Evolutionary conservation across 2,329 filamentous ascomycete species (phyloP).

Genomic region (Penicillium vulpinum): DNA sequence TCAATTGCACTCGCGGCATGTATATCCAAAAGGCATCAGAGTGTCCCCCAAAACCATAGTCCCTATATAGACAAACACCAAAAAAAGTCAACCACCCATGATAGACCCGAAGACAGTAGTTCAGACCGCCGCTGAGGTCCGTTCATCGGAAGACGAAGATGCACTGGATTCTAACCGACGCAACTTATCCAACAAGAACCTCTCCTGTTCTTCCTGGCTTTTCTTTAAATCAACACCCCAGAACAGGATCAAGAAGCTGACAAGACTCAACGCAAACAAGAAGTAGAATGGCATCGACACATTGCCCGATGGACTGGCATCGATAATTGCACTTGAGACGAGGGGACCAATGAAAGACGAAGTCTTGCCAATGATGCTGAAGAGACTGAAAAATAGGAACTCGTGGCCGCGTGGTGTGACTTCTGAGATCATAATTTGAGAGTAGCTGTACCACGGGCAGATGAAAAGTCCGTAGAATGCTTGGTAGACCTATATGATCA

Average conservation of each 20-base stretch:
- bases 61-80: background rate
- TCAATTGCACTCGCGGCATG: too few species aligned
- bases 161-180: slow-evolving; percentile 10
- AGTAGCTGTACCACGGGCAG: slow-evolving; percentile 70
- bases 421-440: slow-evolving; percentile 69
- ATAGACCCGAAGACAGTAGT: background rate
- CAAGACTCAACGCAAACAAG: slow-evolving; percentile 58
- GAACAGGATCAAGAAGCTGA: slow-evolving; percentile 56
- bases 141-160: slow-evolving; percentile 8
- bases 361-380: slow-evolving; percentile 69
- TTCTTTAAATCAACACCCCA: slow-evolving; percentile 62
- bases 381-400: slow-evolving; percentile 69
- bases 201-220: slow-evolving; percentile 60
- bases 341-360: slow-evolving; percentile 68
- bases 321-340: slow-evolving; percentile 69
- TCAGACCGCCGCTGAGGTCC: background rate
- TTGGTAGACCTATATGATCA: slow-evolving; percentile 40
- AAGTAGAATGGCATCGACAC: slow-evolving; percentile 67
- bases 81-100: background rate
- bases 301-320: slow-evolving; percentile 56
- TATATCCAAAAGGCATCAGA: background rate
- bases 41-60: background rate
- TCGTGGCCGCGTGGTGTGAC: slow-evolving; percentile 68
- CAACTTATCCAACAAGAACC: slow-evolving; percentile 49
- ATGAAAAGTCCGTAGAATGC: slow-evolving; percentile 65